phyloP scores from a whole-genome alignment of 148 eudicot species.

The Nepenthes mirabilis region DNA sequence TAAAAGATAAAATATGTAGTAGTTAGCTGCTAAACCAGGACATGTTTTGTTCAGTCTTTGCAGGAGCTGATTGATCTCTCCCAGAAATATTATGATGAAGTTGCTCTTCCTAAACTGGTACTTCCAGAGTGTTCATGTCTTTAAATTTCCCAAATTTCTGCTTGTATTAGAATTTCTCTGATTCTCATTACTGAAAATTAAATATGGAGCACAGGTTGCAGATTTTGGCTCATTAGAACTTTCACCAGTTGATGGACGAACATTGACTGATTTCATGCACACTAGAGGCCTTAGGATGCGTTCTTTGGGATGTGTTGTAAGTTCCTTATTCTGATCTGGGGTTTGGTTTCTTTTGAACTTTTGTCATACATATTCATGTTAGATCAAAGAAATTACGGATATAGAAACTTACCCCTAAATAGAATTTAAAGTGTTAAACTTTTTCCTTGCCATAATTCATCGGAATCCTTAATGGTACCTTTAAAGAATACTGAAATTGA shows the following conservation, averaged over 20 bases:
- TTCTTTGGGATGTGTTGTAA: conserved; percentile 94
- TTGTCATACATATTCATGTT: no score
- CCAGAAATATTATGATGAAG: conserved; percentile 81
- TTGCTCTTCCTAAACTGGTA: conserved; percentile 99
- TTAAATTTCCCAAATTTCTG: conserved; percentile 1
- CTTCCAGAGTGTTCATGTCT: conserved; percentile 1
- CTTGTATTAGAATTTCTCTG: not conserved
- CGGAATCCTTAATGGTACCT: no score
- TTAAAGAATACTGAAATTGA: no score
- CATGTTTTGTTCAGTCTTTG: conserved; percentile 49
- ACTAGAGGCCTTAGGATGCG: conserved; percentile 99
- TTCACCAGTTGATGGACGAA: conserved; percentile 98
- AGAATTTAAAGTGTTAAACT: no score
- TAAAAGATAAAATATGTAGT: conserved; percentile 4
- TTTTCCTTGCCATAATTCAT: no score
- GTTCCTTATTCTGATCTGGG: conserved; percentile 10
- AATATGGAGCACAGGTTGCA: conserved; percentile 57
- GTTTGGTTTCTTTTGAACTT: not conserved
- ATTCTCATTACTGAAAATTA: not conserved
- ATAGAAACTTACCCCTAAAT: no score
- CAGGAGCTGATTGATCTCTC: conserved; percentile 77
- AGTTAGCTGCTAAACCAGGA: conserved; percentile 5
- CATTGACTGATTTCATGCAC: conserved; percentile 97
- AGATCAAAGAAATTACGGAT: no score
- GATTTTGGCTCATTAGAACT: conserved; percentile 99